Evolutionary conservation across 768 basidiomycete species (phyloP), one percentile per base, ranked within the genome.

Genomic region (Lentinula sp.): DNA sequence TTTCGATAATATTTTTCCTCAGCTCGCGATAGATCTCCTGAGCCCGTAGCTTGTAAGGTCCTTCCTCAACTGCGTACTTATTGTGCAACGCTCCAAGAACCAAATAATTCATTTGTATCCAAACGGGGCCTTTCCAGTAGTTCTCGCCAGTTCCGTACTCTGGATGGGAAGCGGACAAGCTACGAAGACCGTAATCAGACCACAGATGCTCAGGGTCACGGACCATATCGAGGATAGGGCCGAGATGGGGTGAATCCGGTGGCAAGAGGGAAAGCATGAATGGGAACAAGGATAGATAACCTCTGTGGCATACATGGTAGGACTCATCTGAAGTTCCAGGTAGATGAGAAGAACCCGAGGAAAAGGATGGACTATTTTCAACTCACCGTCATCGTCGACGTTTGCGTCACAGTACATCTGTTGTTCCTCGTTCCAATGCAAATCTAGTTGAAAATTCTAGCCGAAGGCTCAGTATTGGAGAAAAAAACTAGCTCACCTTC

Each of bases 41-140:
- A 4, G 96, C 93, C 48, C 80, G 84, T 43, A 76, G 73, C 69
- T 89, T 89, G 68, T 91, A 80, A 1, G 96, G 95, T n/a, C 96
- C 96, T 16, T 84, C 78, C 66, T 87, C 79, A 1, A 76, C 79
- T 10, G 84, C 86, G 67, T 98, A 98, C 45, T 82, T 89, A 90
- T 87, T 89, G 70, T 93, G 79, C 61, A 98, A 74, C 11, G 93
- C 84, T 31, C 84, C 80, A 56, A 98, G 76, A 15, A 88, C 86
- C 63, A 98, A 80, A 70, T 94, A 98, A 73, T 98, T 98, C 90
- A 98, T 95, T 71, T 93, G 95, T 40, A 97, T 83, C 95, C 95
- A 98, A 53, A 98, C 89, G 2, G 95, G 92, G 1, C 96, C 95
- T 67, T 88, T 89, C 95, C 95, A 98, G 73, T 98, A 98, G 75